Evolutionary conservation across 768 basidiomycete genomes (phyloP), one percentile per base, ranked within the genome.

Genomic region (Pholiota microspora): DNA sequence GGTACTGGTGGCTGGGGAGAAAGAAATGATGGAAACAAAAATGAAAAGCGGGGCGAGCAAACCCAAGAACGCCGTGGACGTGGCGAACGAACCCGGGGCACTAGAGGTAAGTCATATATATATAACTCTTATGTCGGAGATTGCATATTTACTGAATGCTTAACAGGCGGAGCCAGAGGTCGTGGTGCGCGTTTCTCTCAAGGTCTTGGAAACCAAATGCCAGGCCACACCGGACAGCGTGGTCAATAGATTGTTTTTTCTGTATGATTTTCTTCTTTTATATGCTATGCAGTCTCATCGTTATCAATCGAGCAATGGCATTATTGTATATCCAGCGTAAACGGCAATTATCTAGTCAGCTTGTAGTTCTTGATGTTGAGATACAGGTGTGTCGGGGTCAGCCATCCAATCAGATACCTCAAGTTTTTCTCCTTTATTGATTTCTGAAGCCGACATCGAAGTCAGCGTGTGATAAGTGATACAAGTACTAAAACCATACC

Each of bases 161-260:
- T 51, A 51, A 31, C 51, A 86, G 85, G 86, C 59, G 84, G 85
- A 42, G 74, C 81, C 24, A 78, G 74, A 44, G 91, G 89, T 45
- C 79, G 92, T 55, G 88, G 92, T 21, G 79, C 82, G 25, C 82
- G 90, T n/a, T 92, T 92, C 64, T 80, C 88, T 16, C 89, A 92
- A 70, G 90, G 90, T 18, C 76, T 92, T 35, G 90, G 90, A 23
- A 88, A 88, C 64, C 87, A 88, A 64, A 89, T 90, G 88, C 74
- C 82, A 13, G 69, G 67, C 32, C 73, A 73, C 54, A 60, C 63
- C 31, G 61, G 68, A 45, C 73, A 72, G 55, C 61, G 72, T 54
- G 69, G 64, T 42, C 71, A 65, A 59, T 50, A 51, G 48, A 44
- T 56, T 34, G 46, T 38, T 45, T 35, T 35, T 44, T 23, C 29